Evolutionary conservation across 164 flowering plant species (phyloP), one percentile per base, ranked within the genome.

Genomic region (Liquidambar formosana): DNA sequence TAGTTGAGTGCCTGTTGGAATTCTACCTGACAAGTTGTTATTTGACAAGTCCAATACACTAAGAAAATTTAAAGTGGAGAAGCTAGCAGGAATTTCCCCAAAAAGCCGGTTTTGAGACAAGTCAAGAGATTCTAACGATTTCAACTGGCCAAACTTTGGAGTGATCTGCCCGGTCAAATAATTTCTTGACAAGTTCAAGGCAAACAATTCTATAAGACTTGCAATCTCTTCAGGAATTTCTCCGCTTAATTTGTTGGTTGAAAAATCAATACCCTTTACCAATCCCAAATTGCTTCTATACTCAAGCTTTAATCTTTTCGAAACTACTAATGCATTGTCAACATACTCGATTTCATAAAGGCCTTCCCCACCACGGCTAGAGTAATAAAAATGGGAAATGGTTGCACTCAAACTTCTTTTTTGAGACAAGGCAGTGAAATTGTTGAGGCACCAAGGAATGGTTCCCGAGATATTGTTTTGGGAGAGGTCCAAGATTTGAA

Each of bases 1-100:
- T 8, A 85, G 61, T 22, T 82, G 86, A 27, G 66, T 74, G 49
- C 71, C 46, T 1, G 19, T 43, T 49, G 86, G 84, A 49, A 83
- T 83, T 54, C 25, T 63, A 0, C 86, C 78, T 0, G 43, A 53
- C n/a, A 78, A 57, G 8, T 71, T 44, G 61, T 78, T 75, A 46
- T 49, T 12, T 10, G 78, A 71, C 21, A 71, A n/a, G 45, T 60
- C 21, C 28, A 76, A 52, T 1, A 13, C 12, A 13, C 16, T n/a
- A 9, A 71, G 26, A 2, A 27, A 48, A 5, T 5, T 48, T 26
- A 76, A 11, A 23, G 8, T 12, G 4, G 67, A 26, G 5, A 81
- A 38, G 56, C 73, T 62, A 11, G 0, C 5, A 0, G 82, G 82
- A 60, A 81, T 79, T 19, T 25, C 49, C 0, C 85, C 85, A 4